Evolutionary conservation across 83 land plant species (phyloP), one percentile per base, ranked within the genome.

Genomic region (Diphasiastrum complanatum): DNA sequence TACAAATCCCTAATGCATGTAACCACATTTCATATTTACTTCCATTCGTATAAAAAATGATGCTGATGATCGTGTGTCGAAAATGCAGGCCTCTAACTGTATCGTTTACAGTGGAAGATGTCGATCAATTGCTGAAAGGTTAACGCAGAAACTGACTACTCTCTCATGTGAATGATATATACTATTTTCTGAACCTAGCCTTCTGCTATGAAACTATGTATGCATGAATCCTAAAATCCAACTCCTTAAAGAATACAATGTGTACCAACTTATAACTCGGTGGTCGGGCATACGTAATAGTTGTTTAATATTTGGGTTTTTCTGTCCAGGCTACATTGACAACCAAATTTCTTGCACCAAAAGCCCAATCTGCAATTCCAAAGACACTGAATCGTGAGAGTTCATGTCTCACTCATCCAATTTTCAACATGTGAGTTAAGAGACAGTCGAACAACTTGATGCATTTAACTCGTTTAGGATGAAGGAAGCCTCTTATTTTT

Each of bases 351-450:
- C 75, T 95, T 68, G 97, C 90, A 24, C 69, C 86, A 19, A 83
- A 74, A 51, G 87, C 84, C 43, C 28, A 79, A 46, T 24, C 53
- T 51, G 33, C 61, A 19, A 76, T 95, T 60, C 99, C 99, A 32
- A 67, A 70, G 18, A 66, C 77, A 18, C 72, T 95, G 45, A 51
- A 51, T 23, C 84, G 99, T 28, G 79, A 84, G 23, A 84, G 82
- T 59, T 74, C 97, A 29, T 95, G 79, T 66, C 68, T 95, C 63
- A 90, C 97, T 6, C 99, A 95, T 60, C 78, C 99, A 14, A 82
- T 95, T 43, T 95, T 95, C 47, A 89, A 95, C 82, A 67, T 78
- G 97, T 91, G 81, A 51, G 73, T 32, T n/a, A 34, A 33, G 38
- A 18, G 12, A 38, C 22, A 0, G 23, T 23, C 33, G 65, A 3